A percentile compares a stretch with the other conserved stretches of the same genome.
phyloP scores from a whole-genome alignment of 208 protist genomes.

The Crithidia fasciculata region DNA sequence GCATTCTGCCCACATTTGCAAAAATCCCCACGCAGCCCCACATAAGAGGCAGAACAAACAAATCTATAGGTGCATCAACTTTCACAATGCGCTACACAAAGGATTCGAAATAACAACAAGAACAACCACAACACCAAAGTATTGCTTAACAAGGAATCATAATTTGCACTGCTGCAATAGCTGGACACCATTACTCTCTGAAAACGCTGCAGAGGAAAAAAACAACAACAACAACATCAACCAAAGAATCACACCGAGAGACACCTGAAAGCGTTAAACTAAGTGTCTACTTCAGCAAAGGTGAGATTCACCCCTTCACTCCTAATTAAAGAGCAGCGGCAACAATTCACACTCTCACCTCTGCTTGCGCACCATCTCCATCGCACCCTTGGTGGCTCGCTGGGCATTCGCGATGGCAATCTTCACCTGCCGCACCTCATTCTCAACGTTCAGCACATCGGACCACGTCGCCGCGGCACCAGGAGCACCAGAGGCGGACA shows the following conservation, averaged over 20 bases:
- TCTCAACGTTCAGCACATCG: conserved; percentile 62
- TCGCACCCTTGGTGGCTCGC: conserved; percentile 43
- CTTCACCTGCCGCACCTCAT: conserved; percentile 73
- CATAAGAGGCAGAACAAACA: conserved; percentile 2
- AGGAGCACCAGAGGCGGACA: conserved; percentile 8
- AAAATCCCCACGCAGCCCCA: too few relatives aligned
- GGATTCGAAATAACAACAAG: not conserved
- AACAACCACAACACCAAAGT: not conserved
- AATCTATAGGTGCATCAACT: not conserved
- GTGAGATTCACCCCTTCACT: too few relatives aligned
- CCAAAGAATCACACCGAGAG: conserved; percentile 1
- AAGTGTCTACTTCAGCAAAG: too few relatives aligned
- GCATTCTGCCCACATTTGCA: not conserved
- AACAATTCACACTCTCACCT: not conserved
- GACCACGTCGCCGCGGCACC: conserved; percentile 33
- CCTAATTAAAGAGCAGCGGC: too few relatives aligned
- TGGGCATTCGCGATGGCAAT: conserved; percentile 82
- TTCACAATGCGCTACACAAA: not conserved
- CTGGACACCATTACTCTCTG: too few relatives aligned
- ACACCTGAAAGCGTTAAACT: too few relatives aligned
- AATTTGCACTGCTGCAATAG: not conserved
- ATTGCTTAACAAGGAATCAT: too few relatives aligned
- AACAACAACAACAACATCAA: conserved; percentile 4
- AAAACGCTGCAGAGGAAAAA: conserved; percentile 10
- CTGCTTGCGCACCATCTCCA: conserved; percentile 9